These are phyloP conservation scores for Acer saccharum DNA, from an alignment of 345 rosid genomes.

Conservation along the genomic window DNA sequence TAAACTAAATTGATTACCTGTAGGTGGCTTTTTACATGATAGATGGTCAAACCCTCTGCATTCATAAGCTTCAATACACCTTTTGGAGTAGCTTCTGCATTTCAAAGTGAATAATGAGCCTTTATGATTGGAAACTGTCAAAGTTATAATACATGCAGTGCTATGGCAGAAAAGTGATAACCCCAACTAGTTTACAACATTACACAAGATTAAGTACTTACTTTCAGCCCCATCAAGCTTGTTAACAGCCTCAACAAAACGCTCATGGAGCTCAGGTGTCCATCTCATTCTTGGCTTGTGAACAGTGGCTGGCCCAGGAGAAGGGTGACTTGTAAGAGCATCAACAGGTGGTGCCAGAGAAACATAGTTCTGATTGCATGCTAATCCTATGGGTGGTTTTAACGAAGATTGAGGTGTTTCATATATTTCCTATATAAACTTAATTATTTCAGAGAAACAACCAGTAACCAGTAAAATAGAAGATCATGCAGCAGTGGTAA, in stretches of 20 bases:
- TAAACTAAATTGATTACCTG: slow-evolving; percentile 55
- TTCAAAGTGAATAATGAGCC: slow-evolving; percentile 24
- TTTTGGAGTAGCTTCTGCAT: slow-evolving; percentile 92
- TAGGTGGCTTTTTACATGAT: slow-evolving; percentile 94
- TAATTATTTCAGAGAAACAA: slow-evolving; percentile 29
- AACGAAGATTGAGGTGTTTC: slow-evolving; percentile 45
- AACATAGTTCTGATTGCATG: slow-evolving; percentile 34
- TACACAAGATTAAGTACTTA: slow-evolving; percentile 35
- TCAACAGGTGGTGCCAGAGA: slow-evolving; percentile 41
- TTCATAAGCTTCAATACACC: slow-evolving; percentile 91
- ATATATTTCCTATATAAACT: slow-evolving; percentile 65
- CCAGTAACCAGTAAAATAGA: slow-evolving; percentile 8
- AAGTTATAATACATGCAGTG: background rate
- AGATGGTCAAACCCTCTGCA: slow-evolving; percentile 84
- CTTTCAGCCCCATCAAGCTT: slow-evolving; percentile 95
- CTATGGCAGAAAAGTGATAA: background rate
- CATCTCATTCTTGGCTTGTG: slow-evolving; percentile 92
- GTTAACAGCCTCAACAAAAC: slow-evolving; percentile 66
- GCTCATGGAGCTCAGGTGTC: slow-evolving; percentile 88
- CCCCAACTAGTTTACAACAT: background rate
- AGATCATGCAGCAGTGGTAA: background rate
- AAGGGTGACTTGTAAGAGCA: slow-evolving; percentile 45
- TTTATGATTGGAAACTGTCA: background rate
- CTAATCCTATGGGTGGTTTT: slow-evolving; percentile 32
- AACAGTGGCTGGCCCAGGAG: slow-evolving; percentile 45